Base-by-base conservation (phyloP, 2,329 filamentous ascomycete species). In the Phaeosphaeriaceae sp. region DNA sequence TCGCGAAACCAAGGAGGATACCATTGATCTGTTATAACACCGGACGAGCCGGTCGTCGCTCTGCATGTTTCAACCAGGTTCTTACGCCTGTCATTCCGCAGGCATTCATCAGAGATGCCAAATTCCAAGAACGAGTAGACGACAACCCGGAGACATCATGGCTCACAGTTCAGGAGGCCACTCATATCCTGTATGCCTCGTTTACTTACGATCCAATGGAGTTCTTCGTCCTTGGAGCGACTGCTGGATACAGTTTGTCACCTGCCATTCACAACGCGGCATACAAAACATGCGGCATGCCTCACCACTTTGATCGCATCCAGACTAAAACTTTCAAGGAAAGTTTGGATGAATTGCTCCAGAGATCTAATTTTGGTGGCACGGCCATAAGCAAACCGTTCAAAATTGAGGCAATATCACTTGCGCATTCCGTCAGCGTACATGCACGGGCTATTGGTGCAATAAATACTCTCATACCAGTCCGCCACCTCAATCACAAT, bases 191-290 rank as follows among this genome's bases (percentile, higher is more conserved):
- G 0, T 91, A 88, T 66, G 82, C 87, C 4, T 88, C 86, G 1
- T 91, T 90, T 56, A 81, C 89, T 3, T 85, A 88, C 49, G 88
- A 92, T 44, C 84, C 88, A 0, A 87, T 93, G 82, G 87, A 89
- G 49, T 87, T 91, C 55, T 91, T 90, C 64, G 88, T 93, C 28
- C 85, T 92, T 49, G 91, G 91, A n/a, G 88, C 86, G 50, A 89
- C 88, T 55, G 88, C 91, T n/a, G 86, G 84, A 42, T 91, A 91
- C 78, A 92, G 89, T 70, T 74, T 93, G 56, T 93, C 90, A 0
- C 91, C 91, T 0, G 88, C 88, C 4, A 93, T 93, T 89, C 90
- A 93, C 74, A 91, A 88, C 52, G 83, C 88, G 2, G 91, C 90
- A 1, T 87, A 91, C 57, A 81, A 83, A 58, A 85, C 84, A 23